Evolutionary conservation across 176 grass and related monocot genomes (phyloP).

Genomic region (Oryza australiensis): DNA sequence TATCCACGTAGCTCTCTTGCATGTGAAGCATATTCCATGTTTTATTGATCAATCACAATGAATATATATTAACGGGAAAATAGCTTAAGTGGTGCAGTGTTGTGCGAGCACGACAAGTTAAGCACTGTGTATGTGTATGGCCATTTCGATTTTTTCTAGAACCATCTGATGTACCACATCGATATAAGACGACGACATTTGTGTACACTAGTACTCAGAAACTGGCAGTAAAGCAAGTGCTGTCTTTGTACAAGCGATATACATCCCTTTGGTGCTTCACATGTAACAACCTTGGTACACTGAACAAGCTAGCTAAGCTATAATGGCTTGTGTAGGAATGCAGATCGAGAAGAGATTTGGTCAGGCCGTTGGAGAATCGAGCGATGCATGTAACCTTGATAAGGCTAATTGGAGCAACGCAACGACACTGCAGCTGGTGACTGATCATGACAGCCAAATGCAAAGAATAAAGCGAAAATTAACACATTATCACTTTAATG

Average conservation of each 20-base stretch:
- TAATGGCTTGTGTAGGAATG: neutral
- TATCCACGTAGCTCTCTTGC: slow-evolving; percentile 1
- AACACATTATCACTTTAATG: neutral
- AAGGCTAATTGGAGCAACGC: neutral
- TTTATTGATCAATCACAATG: neutral
- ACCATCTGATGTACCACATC: neutral
- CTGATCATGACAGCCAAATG: neutral
- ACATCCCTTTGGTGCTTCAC: no score
- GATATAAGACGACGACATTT: neutral
- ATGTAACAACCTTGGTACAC: neutral
- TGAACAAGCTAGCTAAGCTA: neutral
- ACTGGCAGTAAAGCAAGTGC: neutral
- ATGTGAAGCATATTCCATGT: slow-evolving; percentile 27
- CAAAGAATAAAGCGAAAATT: neutral
- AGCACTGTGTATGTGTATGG: neutral
- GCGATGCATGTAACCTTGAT: neutral
- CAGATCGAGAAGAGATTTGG: neutral
- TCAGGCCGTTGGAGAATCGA: slow-evolving; percentile 6
- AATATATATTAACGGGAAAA: neutral
- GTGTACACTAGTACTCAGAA: neutral
- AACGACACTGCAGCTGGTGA: neutral
- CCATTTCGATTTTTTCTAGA: neutral
- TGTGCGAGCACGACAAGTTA: neutral
- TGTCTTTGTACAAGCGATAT: neutral
- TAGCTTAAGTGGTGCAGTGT: neutral